A percentile compares a stretch with the other conserved stretches of the same genome.
Evolutionary conservation across 495 filamentous ascomycete genomes (phyloP).

Genomic region (Acidomyces sp.): DNA sequence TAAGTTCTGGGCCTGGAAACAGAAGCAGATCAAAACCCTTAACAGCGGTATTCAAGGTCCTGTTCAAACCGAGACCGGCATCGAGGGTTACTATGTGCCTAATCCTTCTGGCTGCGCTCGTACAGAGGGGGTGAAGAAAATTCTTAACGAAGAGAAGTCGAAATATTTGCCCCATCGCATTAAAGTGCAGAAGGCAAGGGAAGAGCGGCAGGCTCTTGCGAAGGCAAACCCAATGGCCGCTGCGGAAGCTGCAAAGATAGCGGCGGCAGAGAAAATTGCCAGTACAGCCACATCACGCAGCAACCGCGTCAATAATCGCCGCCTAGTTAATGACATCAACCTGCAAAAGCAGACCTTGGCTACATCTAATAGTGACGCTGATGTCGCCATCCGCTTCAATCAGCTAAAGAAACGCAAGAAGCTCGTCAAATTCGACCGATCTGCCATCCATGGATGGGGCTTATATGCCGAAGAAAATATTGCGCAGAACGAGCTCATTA

Average conservation of each 20-base stretch:
- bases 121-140: slow-evolving; percentile 86
- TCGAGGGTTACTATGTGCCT: slow-evolving; percentile 82
- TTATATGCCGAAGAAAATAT: slow-evolving; percentile 97
- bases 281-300: slow-evolving; percentile 70
- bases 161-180: slow-evolving; percentile 97
- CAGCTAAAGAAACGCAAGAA: slow-evolving; percentile 99
- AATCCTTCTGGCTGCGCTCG: slow-evolving; percentile 74
- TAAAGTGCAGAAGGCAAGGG: slow-evolving; percentile 77
- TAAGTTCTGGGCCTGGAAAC: slow-evolving; percentile 74
- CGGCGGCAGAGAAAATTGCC: slow-evolving; percentile 59
- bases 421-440: slow-evolving; percentile 92
- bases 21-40: slow-evolving; percentile 77
- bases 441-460: slow-evolving; percentile 98
- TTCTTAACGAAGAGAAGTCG: slow-evolving; percentile 90
- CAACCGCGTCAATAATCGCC: slow-evolving; percentile 88
- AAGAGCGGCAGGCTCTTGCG: slow-evolving; percentile 70
- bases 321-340: slow-evolving; percentile 84
- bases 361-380: slow-evolving; percentile 37
- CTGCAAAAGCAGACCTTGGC: slow-evolving; percentile 73
- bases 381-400: slow-evolving; percentile 74
- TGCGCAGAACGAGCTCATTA: slow-evolving; percentile 96
- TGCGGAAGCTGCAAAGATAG: slow-evolving; percentile 54
- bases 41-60: slow-evolving; percentile 37
- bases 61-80: slow-evolving; percentile 41
- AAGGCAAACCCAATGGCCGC: slow-evolving; percentile 56